A percentile compares a stretch with the other conserved stretches of the same genome.
Evolutionary conservation across 2,329 filamentous ascomycete genomes (phyloP).

Genomic region (Dothiorella sarmentorum): DNA sequence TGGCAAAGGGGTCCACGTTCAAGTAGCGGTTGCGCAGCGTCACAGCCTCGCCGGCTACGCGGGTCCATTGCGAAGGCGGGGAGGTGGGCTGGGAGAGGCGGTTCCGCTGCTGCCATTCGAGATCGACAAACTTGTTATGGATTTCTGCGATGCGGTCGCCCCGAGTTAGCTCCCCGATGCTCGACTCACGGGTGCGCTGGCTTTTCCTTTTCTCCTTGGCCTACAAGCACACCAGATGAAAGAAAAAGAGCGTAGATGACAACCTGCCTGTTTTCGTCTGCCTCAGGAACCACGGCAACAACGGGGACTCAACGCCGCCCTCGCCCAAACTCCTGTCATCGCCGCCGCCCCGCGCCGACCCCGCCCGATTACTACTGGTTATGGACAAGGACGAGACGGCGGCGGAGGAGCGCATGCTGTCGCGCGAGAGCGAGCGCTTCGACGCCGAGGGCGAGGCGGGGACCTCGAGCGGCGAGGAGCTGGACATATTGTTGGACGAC

Average conservation of each 20-base stretch:
- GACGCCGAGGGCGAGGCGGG: constrained; percentile 29
- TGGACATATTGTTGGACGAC: constrained; percentile 24
- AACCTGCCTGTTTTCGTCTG: constrained; percentile 48
- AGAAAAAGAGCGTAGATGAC: constrained; percentile 30
- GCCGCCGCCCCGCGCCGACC: constrained; percentile 25
- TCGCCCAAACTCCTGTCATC: background rate
- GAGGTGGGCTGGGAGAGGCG: constrained; percentile 42
- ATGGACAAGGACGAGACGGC: constrained; percentile 26
- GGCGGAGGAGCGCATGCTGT: constrained; percentile 34
- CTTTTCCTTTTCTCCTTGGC: background rate
- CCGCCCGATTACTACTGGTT: constrained; percentile 25
- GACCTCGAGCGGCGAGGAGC: constrained; percentile 25
- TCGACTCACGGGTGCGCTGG: no score
- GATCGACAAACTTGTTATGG: constrained; percentile 57
- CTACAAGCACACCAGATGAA: no score
- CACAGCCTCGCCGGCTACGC: constrained; percentile 56
- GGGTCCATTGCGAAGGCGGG: constrained; percentile 54
- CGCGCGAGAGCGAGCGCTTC: constrained; percentile 39
- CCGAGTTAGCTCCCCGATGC: constrained; percentile 16
- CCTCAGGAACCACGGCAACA: constrained; percentile 45
- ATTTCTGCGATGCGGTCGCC: constrained; percentile 46
- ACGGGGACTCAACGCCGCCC: constrained; percentile 1
- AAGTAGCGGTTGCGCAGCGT: constrained; percentile 74
- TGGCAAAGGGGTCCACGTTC: constrained; percentile 87
- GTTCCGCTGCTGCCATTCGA: constrained; percentile 58